Evolutionary conservation across 768 basidiomycete species (phyloP).

Genomic region (Agrocybe praecox): DNA sequence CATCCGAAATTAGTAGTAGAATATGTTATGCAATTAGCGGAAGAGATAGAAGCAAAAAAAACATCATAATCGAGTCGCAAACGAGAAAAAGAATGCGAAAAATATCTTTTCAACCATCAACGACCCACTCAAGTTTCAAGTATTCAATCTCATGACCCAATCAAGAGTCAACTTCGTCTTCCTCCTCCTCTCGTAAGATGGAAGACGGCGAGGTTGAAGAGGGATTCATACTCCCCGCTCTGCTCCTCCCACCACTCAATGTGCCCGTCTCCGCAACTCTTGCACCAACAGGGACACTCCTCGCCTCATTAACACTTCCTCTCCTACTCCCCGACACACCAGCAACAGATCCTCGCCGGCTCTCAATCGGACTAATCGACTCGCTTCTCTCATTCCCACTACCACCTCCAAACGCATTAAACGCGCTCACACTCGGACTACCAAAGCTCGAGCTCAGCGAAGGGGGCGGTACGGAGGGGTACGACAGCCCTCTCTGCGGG

Average conservation of each 20-base stretch:
- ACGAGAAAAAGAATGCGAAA: no score
- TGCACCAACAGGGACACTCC: conserved; percentile 39
- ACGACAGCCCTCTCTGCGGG: conserved; percentile 52
- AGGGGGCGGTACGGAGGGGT: conserved; percentile 84
- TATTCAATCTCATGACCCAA: no score
- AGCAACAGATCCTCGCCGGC: conserved; percentile 34
- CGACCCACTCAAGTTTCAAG: no score
- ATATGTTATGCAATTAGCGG: no score
- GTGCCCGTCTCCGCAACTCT: conserved; percentile 64
- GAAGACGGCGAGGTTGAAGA: no score
- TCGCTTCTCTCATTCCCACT: conserved; percentile 35
- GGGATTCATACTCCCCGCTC: conserved; percentile 41
- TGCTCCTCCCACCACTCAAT: conserved; percentile 42
- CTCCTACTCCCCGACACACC: conserved; percentile 33
- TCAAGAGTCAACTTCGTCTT: no score
- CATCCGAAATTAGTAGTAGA: no score
- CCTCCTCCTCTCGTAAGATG: no score
- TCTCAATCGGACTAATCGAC: conserved; percentile 50
- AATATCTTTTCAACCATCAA: no score
- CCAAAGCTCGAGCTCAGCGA: conserved; percentile 81
- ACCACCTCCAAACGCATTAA: background rate
- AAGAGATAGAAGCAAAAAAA: no score
- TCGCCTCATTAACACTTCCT: conserved; percentile 33
- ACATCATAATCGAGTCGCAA: no score
- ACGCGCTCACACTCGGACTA: conserved; percentile 54